phyloP scores from a whole-genome alignment of 2,329 filamentous ascomycete genomes.

The Neonectria sp. region DNA sequence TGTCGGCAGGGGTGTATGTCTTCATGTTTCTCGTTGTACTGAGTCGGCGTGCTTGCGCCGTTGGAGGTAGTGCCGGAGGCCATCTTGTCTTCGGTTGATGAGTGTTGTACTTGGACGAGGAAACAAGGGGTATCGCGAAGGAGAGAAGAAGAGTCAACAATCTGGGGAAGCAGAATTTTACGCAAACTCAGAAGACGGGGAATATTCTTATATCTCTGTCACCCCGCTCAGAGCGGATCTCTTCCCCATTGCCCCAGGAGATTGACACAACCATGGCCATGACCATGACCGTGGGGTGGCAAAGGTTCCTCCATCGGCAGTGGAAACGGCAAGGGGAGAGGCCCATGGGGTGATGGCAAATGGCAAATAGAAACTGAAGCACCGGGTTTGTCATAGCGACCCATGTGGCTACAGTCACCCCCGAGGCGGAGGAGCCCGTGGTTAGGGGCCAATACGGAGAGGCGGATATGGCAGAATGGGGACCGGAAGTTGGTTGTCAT shows the following conservation, averaged over 20 bases:
- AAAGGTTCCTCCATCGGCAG: conserved; percentile 2
- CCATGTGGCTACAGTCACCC: conserved; percentile 38
- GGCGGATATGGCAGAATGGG: conserved; percentile 32
- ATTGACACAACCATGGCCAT: background rate
- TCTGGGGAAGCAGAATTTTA: background rate
- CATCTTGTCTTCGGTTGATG: conserved; percentile 33
- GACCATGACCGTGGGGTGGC: conserved; percentile 1
- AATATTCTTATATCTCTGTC: conserved; percentile 15
- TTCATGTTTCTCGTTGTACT: conserved; percentile 43
- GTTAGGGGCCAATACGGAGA: conserved; percentile 31
- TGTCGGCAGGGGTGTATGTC: conserved; percentile 32
- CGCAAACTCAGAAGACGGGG: background rate
- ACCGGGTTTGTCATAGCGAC: conserved; percentile 15
- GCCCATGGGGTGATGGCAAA: background rate
- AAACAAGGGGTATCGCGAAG: background rate
- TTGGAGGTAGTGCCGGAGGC: conserved; percentile 38
- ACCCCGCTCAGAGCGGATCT: conserved; percentile 6
- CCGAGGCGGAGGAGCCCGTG: conserved; percentile 25
- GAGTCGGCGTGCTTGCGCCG: conserved; percentile 45
- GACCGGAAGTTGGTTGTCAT: conserved; percentile 24
- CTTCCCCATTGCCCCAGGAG: conserved; percentile 7
- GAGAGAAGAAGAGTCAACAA: background rate
- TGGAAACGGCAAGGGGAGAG: background rate
- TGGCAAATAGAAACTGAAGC: background rate
- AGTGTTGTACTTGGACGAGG: background rate